Evolutionary conservation across 768 basidiomycete species (phyloP).

Genomic region (Lactarius hengduanensis): DNA sequence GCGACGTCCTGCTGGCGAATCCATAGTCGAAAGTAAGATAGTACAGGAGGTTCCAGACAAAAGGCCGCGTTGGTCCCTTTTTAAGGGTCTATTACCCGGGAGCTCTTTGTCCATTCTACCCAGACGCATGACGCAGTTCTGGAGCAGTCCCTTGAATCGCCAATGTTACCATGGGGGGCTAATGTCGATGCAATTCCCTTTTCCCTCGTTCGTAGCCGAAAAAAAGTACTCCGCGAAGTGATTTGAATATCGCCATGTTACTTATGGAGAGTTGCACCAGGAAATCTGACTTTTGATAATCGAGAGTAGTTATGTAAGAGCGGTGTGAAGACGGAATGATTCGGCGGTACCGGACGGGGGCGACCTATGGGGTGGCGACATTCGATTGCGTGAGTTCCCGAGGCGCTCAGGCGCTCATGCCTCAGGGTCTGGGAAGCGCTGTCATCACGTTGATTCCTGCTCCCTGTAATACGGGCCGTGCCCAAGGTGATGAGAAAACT

Average conservation of each 20-base stretch:
- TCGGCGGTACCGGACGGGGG: constrained; percentile 16
- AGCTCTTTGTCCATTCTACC: constrained; percentile 22
- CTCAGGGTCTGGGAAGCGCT: constrained; percentile 7
- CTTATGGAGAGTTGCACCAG: constrained; percentile 10
- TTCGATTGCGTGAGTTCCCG: constrained; percentile 2
- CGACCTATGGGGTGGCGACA: constrained; percentile 15
- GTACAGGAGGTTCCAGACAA: constrained; percentile 22
- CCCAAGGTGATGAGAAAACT: constrained; percentile 17
- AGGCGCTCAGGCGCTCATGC: constrained; percentile 13
- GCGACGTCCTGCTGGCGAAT: constrained; percentile 11
- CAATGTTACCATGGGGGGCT: constrained; percentile 16
- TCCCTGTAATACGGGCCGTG: constrained; percentile 12
- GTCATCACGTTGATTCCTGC: constrained; percentile 4
- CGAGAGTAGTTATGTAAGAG: constrained; percentile 21
- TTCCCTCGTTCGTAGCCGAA: constrained; percentile 20
- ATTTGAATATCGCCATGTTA: constrained; percentile 15
- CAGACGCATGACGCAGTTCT: constrained; percentile 21
- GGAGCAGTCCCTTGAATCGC: constrained; percentile 20
- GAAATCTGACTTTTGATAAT: constrained; percentile 14
- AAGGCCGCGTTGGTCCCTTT: constrained; percentile 22
- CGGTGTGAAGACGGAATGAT: constrained; percentile 16
- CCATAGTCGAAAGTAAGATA: constrained; percentile 21
- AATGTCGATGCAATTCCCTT: constrained; percentile 18
- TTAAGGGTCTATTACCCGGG: constrained; percentile 26
- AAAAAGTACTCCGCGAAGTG: constrained; percentile 21